Conservation (phyloP, 2,329 filamentous ascomycete genomes). For the Chalara sp. region DNA sequence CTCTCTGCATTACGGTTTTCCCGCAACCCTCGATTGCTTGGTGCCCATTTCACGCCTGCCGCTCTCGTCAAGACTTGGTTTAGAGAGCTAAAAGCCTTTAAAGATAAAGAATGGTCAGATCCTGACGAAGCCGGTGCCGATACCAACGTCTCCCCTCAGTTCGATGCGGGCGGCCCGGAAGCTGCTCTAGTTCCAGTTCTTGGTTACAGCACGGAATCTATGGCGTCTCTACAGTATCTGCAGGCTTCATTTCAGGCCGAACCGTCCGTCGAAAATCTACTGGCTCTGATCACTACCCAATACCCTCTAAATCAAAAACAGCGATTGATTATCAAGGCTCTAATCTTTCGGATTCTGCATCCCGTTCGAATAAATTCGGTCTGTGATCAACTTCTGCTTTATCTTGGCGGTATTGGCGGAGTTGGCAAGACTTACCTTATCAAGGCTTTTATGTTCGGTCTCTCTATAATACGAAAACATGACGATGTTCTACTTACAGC, state of each 20-base stretch:
- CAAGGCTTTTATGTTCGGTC: slow-evolving; percentile 5
- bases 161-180: too few relatives aligned
- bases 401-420: slow-evolving; percentile 5
- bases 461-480: slow-evolving; percentile 4
- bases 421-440: too few relatives aligned
- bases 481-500: slow-evolving; percentile 2
- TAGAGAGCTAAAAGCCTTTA: slow-evolving; percentile 4
- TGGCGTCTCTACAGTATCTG: too few relatives aligned
- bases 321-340: too few relatives aligned
- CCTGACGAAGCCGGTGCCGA: not conserved
- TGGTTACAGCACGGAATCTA: too few relatives aligned
- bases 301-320: too few relatives aligned
- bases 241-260: too few relatives aligned
- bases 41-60: not conserved
- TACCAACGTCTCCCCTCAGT: not conserved
- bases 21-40: not conserved
- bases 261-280: too few relatives aligned
- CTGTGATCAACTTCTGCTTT: slow-evolving; percentile 4
- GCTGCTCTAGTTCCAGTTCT: too few relatives aligned
- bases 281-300: too few relatives aligned
- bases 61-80: slow-evolving; percentile 5
- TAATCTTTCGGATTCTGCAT: too few relatives aligned
- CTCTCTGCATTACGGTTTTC: slow-evolving; percentile 3
- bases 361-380: too few relatives aligned
- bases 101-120: slow-evolving; percentile 3